Percentiles rank a stretch among this genome's conserved stretches.
phyloP scores from a whole-genome alignment of 257 asterid species.

The Rauvolfia tetraphylla region DNA sequence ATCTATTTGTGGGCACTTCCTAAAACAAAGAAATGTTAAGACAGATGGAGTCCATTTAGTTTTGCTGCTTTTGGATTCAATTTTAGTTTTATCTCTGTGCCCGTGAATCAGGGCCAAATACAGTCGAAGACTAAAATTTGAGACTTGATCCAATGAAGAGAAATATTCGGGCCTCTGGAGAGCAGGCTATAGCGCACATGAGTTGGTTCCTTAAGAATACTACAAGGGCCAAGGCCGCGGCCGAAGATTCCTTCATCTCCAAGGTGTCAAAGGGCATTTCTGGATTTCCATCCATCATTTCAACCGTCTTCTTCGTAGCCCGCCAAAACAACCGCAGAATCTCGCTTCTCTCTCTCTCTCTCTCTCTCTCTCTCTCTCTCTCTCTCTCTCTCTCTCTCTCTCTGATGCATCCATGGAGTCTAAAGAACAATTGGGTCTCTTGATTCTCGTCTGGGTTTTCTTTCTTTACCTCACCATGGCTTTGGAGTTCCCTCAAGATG shows the following conservation, averaged over 20 bases:
- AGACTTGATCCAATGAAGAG: not conserved
- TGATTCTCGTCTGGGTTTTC: not conserved
- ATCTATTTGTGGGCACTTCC: too few relatives aligned
- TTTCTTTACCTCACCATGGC: constrained; percentile 1
- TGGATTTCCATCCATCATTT: not conserved
- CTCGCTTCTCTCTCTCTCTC: not conserved
- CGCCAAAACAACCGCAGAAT: constrained; percentile 11
- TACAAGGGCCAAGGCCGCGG: not conserved
- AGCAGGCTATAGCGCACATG: not conserved
- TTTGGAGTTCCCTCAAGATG: not conserved
- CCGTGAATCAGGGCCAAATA: too few relatives aligned
- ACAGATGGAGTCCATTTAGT: too few relatives aligned
- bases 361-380: not conserved
- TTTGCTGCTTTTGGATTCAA: too few relatives aligned
- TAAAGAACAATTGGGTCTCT: not conserved
- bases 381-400: not conserved
- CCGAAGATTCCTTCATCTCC: not conserved
- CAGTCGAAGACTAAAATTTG: too few relatives aligned
- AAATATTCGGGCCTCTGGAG: not conserved
- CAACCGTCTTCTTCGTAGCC: constrained; percentile 9
- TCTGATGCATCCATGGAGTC: constrained; percentile 3
- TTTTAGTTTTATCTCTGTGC: too few relatives aligned
- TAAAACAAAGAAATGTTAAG: too few relatives aligned
- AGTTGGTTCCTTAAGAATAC: not conserved
- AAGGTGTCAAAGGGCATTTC: not conserved